A percentile compares a stretch with the other conserved stretches of the same genome.
Conservation (phyloP, 164 flowering plant genomes). For the Sedum album region DNA sequence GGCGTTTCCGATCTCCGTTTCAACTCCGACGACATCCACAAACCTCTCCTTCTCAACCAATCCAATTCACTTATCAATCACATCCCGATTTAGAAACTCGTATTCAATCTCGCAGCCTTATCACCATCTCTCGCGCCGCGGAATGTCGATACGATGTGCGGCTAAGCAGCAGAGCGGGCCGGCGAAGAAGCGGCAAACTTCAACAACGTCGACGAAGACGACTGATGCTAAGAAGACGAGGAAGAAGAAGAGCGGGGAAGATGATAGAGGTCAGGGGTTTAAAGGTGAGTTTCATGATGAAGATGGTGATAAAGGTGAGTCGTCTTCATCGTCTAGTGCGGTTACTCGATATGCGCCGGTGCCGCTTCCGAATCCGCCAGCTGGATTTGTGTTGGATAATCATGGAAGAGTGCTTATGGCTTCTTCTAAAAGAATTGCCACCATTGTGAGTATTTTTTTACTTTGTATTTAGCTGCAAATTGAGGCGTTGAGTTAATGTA, state of each 20-base stretch:
- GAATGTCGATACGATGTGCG: not conserved
- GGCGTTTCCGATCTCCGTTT: slow-evolving; percentile 7
- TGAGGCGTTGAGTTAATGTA: too few species aligned
- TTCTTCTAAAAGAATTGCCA: slow-evolving; percentile 58
- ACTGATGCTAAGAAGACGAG: slow-evolving; percentile 23
- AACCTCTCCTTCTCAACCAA: not conserved
- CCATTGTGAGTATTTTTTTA: slow-evolving; percentile 45
- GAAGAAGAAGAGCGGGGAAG: slow-evolving; percentile 12
- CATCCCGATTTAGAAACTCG: not conserved
- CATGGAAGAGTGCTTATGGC: slow-evolving; percentile 70
- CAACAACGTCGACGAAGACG: slow-evolving; percentile 5
- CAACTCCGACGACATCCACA: slow-evolving; percentile 2
- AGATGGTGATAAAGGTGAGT: slow-evolving; percentile 13
- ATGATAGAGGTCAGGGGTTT: slow-evolving; percentile 9
- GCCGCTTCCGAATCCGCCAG: slow-evolving; percentile 82
- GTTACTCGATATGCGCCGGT: slow-evolving; percentile 18
- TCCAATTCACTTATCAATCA: not conserved
- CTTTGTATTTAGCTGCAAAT: too few species aligned
- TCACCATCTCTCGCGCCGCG: not conserved
- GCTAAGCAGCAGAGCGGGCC: slow-evolving; percentile 29
- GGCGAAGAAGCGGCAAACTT: slow-evolving; percentile 24
- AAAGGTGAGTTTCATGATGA: slow-evolving; percentile 10
- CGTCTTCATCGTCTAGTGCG: slow-evolving; percentile 3
- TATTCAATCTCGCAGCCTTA: slow-evolving; percentile 4
- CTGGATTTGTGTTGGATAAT: slow-evolving; percentile 80